A percentile compares a stretch with the other conserved stretches of the same genome.
Conservation (phyloP, 257 asterid genomes). For the Fraxinus excelsior region DNA sequence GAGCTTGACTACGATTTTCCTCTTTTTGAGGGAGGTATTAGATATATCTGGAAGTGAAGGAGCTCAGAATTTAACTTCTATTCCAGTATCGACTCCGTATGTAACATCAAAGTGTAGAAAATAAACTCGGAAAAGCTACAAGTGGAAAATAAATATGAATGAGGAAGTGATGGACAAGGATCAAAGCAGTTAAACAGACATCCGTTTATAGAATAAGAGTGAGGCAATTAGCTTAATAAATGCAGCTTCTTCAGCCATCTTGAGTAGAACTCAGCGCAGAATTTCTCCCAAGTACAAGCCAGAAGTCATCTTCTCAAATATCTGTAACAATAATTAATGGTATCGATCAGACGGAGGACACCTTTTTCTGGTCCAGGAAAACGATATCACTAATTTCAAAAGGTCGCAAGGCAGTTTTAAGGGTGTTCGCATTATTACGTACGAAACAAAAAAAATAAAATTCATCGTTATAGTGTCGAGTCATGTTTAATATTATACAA, state of each 20-base stretch:
- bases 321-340: conserved; percentile 38
- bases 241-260: conserved; percentile 42
- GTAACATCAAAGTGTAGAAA: neutral
- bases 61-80: neutral
- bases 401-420: too few species aligned
- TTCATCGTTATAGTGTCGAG: neutral
- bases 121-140: neutral
- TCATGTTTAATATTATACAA: too few species aligned
- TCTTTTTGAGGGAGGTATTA: conserved; percentile 54
- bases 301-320: conserved; percentile 77
- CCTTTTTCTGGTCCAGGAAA: neutral
- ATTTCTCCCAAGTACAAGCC: conserved; percentile 97
- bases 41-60: conserved; percentile 49
- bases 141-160: too few species aligned
- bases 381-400: neutral
- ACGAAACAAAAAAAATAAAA: neutral
- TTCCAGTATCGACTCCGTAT: neutral
- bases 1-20: conserved; percentile 58
- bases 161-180: too few species aligned
- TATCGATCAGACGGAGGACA: neutral
- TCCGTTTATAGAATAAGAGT: too few species aligned
- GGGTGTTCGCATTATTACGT: too few species aligned
- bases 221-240: neutral
- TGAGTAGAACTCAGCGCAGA: conserved; percentile 63
- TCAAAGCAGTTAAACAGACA: too few species aligned